Base-by-base conservation (phyloP, 768 basidiomycete species). In the Phaeolepiota aurea region DNA sequence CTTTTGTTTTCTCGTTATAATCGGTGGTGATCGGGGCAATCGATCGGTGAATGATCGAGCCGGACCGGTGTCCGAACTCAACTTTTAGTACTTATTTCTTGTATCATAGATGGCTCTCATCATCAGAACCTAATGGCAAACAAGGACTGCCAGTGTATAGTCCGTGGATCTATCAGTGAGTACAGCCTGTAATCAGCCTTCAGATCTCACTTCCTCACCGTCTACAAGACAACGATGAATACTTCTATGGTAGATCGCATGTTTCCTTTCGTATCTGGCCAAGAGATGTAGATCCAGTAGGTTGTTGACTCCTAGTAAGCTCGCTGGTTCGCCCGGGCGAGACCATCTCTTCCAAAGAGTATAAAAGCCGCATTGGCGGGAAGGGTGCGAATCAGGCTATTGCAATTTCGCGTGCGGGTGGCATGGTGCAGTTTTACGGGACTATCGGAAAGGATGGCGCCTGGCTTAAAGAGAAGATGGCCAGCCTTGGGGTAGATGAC, bases 361-460 rank as follows among this genome's bases (percentile, higher is more conserved):
- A 74, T 38, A 68, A 71, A 37, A 66, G 71, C 37, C 64, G 72
- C 0, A 62, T 71, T 2, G 78, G 79, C 3, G 79, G 78, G 1
- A 80, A 80, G 52, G 79, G 79, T 22, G 77, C 74, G 5, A 81
- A 81, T 53, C 78, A 81, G 53, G 74, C 79, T 4, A 71, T 73
- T 4, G 75, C 78, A 2, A 62, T 79, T 15, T 67, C 70, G 0
- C 64, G 64, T 28, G 77, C 79, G 12, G 73, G 73, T 10, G 74
- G 64, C 1, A 47, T 41, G 3, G 74, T 68, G 11, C 55, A 60
- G 38, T 66, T 79, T 37, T 69, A 70, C 49, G 77, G 74, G 4
- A 68, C 71, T 0, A 61, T 79, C 15, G 79, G 78, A 5, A 51
- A 61, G 20, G 78, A 81, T 47, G 76, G 76, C 3, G 20, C 48